Base-by-base conservation (phyloP, 2,329 filamentous ascomycete species). In the Xylariales sp. region DNA sequence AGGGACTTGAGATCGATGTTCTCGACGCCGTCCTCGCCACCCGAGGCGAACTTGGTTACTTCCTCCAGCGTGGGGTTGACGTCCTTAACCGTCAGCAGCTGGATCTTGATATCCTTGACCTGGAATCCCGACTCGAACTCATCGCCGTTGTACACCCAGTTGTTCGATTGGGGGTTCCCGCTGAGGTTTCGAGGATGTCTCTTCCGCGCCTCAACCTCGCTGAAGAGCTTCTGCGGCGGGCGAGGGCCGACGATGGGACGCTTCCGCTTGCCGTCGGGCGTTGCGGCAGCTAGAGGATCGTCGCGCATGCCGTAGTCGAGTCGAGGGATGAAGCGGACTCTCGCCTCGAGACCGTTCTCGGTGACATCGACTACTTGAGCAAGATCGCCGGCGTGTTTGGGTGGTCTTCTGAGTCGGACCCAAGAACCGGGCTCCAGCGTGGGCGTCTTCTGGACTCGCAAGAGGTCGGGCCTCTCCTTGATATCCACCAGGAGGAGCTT, bases 391-490 rank as follows among this genome's bases (percentile, higher is more conserved):
- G 80, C 79, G 64, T 98, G 94, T 59, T 90, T 86, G 32, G 83
- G 76, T 3, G 82, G 82, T 40, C 87, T 80, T 60, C 82, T 84
- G 49, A 97, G 81, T 49, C 93, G 88, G 38, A 97, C 91, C 77
- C 93, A 98, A 27, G 88, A 88, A 49, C 91, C 91, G 8, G 85
- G 86, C 53, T 93, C 82, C 24, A 98, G 71, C 19, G 82, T 82
- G 35, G 89, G 86, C 3, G 86, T 91, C 68, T 95, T 95, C 46
- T 81, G 83, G 20, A 95, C 88, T 38, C 89, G 82, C 14, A 98
- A 74, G n/a, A 98, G 76, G 64, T 97, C 93, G 2, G 93, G 91
- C 83, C 96, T 95, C 64, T 98, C 93, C 62, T 95, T 95, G 56
- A 97, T 89, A 36, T 93, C 88, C 31, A 98, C 88, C 38, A 97